phyloP scores from a whole-genome alignment of 768 basidiomycete genomes.

The Suillus decipiens region DNA sequence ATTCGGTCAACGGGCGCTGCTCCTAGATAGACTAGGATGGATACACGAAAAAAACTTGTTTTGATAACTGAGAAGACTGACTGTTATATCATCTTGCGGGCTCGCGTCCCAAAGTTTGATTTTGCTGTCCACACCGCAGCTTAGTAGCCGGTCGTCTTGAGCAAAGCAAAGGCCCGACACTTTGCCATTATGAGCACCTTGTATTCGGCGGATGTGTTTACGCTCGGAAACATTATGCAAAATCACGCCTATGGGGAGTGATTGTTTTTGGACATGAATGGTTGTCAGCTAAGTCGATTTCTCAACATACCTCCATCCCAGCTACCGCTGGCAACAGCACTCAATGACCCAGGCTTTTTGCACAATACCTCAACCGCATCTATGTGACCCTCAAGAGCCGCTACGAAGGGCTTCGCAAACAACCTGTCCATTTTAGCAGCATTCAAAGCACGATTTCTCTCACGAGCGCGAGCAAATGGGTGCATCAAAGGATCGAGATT shows the following conservation, averaged over 20 bases:
- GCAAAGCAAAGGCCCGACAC: constrained; percentile 81
- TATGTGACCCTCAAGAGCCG: constrained; percentile 85
- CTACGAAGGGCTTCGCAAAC: constrained; percentile 97
- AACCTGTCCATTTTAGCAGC: constrained; percentile 97
- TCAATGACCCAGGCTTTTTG: constrained; percentile 70
- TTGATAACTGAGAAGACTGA: constrained; percentile 25
- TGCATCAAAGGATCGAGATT: constrained; percentile 96
- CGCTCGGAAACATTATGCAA: constrained; percentile 76
- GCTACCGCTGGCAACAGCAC: constrained; percentile 84
- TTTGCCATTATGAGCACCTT: constrained; percentile 81
- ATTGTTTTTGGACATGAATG: not conserved
- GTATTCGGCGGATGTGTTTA: constrained; percentile 54
- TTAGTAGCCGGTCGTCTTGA: constrained; percentile 61
- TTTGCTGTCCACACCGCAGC: constrained; percentile 81
- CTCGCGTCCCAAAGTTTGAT: constrained; percentile 78
- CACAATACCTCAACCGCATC: constrained; percentile 91
- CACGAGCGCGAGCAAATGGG: constrained; percentile 89
- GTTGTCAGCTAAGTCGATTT: not conserved
- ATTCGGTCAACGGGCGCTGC: constrained; percentile 71
- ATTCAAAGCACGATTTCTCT: constrained; percentile 91
- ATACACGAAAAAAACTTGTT: constrained; percentile 5
- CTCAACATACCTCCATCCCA: constrained; percentile 87
- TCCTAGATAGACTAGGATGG: constrained; percentile 23
- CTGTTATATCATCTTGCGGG: constrained; percentile 39
- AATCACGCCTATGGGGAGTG: constrained; percentile 64